Evolutionary conservation across 2,329 filamentous ascomycete species (phyloP), one percentile per base, ranked within the genome.

Genomic region (Xylaria arbuscula): DNA sequence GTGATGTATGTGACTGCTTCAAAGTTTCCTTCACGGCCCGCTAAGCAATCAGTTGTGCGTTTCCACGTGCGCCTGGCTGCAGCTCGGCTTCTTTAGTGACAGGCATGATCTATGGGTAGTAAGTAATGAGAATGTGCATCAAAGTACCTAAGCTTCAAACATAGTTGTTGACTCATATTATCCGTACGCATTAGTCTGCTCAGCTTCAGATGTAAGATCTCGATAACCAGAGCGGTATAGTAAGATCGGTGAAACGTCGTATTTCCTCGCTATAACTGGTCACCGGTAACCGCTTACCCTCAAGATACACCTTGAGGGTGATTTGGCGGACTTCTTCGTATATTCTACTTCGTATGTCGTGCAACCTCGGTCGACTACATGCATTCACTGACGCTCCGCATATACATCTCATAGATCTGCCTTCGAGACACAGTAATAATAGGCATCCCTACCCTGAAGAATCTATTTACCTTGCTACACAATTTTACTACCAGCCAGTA

Each of bases 341-440:
- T 70, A 67, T 66, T 68, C 32, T 50, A 60, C 50, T 55, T 63
- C 71, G 67, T 74, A 67, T 62, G 73, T 69, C 51, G 72, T 71
- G 72, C 72, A 58, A 72, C 73, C 57, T 65, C 72, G 70, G 71
- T 60, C 59, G 58, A 57, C 51, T 64, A 71, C 72, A 66, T 74
- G 10, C 53, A 48, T 62, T 32, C 4, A 22, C 19, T 70, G 65
- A 66, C 66, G 57, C 70, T 68, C 66, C 75, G 69, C 70, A 75
- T 68, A 72, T 74, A 74, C 72, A 51, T 57, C 11, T 17, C 19
- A 59, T 63, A 67, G 57, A 72, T 61, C 63, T 62, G 36, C 45
- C 38, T 59, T 61, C 19, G 54, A 64, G 40, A 60, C 45, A 67
- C 42, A 8, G 10, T 42, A 24, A 45, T 59, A 53, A 45, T 15